Evolutionary conservation across 257 asterid species (phyloP), one percentile per base, ranked within the genome.

Genomic region (Ophiorrhiza pumila): DNA sequence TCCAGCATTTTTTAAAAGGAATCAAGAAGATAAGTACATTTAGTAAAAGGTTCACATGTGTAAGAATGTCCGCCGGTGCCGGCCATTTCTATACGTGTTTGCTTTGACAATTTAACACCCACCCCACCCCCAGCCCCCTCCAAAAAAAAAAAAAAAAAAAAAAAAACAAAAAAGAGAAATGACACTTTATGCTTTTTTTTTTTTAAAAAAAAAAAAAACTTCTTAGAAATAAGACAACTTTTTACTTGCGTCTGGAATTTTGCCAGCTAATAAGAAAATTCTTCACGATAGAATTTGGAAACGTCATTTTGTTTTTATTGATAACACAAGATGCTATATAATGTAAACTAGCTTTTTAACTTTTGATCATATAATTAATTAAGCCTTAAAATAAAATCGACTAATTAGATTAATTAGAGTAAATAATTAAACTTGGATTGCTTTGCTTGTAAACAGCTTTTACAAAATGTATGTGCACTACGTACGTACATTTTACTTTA

Each of bases 81-180:
- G 92, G 92, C 92, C 83, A 79, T 87, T 82, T 61, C 74, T 64
- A 78, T 76, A n/a, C 74, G 65, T 70, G 41, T 81, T 68, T 49
- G 68, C 63, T 35, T 73, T 69, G 46, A 71, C 76, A 59, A 65
- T 65, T 78, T 76, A n/a, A n/a, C n/a, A n/a, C 12, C 18, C 45
- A 41, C 58, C 23, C 2, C 42, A 22, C 1, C 12, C 31, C 18
- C 14, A n/a, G n/a, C n/a, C n/a, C n/a, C n/a, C n/a, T n/a, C n/a
- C n/a, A n/a, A n/a, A n/a, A n/a, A n/a, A n/a, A n/a, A n/a, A n/a
- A n/a, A n/a, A n/a, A n/a, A 45, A 49, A 31, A 43, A 2, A 23
- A 11, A 34, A 4, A 46, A 50, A 50, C 37, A 35, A 62, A 1
- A 46, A 47, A 47, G 52, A 65, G n/a, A 59, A 72, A 69, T 46